phyloP scores from a whole-genome alignment of 108 stramenopile species.

The Skeletonema costatum region DNA sequence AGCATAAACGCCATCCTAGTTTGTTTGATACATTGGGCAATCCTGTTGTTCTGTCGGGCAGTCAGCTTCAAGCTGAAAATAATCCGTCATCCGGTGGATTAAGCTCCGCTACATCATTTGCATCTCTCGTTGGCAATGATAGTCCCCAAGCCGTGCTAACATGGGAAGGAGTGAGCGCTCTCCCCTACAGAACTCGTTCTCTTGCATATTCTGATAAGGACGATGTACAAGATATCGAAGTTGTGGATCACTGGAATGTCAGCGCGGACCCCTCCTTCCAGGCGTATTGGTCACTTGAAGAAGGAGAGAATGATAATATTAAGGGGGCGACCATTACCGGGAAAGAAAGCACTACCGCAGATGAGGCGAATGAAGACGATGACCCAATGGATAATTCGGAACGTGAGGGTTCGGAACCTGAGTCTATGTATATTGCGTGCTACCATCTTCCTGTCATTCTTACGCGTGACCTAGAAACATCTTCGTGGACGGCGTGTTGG shows the following conservation, averaged over 20 bases:
- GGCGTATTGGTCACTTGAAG: conserved; percentile 46
- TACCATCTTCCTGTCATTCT: conserved; percentile 96
- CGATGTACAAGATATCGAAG: conserved; percentile 16
- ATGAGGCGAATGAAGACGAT: conserved; percentile 39
- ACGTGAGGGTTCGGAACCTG: conserved; percentile 9
- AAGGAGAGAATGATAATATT: background rate
- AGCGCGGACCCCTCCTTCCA: conserved; percentile 69
- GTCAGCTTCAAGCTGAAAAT: background rate
- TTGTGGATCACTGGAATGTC: conserved; percentile 77
- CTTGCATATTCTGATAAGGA: conserved; percentile 48
- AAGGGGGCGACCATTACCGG: conserved; percentile 6
- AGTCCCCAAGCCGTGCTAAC: conserved; percentile 11
- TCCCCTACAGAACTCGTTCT: conserved; percentile 67
- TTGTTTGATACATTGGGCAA: conserved; percentile 31
- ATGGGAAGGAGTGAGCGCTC: conserved; percentile 31
- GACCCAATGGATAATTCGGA: conserved; percentile 33
- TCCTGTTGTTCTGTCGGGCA: conserved; percentile 21
- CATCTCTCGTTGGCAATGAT: conserved; percentile 15
- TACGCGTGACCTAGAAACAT: conserved; percentile 51
- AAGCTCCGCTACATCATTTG: conserved; percentile 22
- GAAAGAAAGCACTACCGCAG: conserved; percentile 13
- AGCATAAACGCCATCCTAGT: conserved; percentile 30
- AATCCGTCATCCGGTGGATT: background rate
- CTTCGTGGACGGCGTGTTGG: conserved; percentile 89
- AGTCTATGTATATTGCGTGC: conserved; percentile 90